Base-by-base conservation (phyloP, 495 filamentous ascomycete species). In the Neurospora sp. region DNA sequence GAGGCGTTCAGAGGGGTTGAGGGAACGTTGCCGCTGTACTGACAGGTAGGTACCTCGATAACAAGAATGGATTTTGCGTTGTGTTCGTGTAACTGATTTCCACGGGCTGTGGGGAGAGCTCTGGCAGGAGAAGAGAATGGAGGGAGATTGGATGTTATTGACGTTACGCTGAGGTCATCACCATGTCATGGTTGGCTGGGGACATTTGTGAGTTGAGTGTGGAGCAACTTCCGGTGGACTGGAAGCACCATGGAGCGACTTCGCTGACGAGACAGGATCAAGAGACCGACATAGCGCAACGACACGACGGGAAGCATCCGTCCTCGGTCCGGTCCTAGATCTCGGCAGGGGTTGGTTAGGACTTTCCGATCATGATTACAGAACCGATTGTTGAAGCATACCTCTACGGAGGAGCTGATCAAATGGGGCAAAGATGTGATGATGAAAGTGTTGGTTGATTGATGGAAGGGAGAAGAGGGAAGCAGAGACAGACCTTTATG, bases 1-100 rank as follows among this genome's bases (percentile, higher is more conserved):
- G 74, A 82, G 72, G 84, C 85, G 12, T 86, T 88, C 65, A 72
- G 71, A 5, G 68, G 53, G 35, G 74, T 73, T 3, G 72, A 74
- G 20, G 76, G 74, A 12, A 76, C 74, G 20, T 35, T 77, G 76
- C 74, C 76, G 3, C 68, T 76, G 8, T 75, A 76, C 16, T 72
- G 16, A 39, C 10, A 69, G 22, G 16, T 45, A 27, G 12, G 22
- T 4, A 3, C 9, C 22, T 61, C 8, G 22, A 7, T 31, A 16
- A n/a, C n/a, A n/a, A 6, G 2, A 61, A 31, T 31, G 22, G 22
- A 59, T 27, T 59, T 31, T 31, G n/a, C 22, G 22, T 59, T 59
- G 48, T 31, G 9, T 48, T 48, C 3, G 9, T 22, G 45, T 22
- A 9, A 4, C 3, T 22, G n/a, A 22, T 20, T 4, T 40, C 40